Conservation (phyloP, 495 filamentous ascomycete genomes). For the Peziza echinospora region DNA sequence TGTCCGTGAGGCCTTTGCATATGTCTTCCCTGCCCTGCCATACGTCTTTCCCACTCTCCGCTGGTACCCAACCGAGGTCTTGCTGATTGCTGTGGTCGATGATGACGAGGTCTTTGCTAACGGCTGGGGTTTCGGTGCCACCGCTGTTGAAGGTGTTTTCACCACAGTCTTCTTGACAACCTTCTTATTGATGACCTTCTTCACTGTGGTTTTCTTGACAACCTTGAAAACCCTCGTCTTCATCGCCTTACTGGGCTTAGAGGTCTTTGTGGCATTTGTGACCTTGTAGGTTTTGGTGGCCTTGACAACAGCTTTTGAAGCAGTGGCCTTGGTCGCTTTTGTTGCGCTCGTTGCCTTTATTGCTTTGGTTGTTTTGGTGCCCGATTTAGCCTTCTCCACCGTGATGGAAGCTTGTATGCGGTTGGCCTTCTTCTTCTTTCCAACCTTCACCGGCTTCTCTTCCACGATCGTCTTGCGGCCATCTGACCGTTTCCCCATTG, state of each 20-base stretch:
- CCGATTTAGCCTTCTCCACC: not conserved
- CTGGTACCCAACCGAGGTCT: not conserved
- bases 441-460: constrained; percentile 33
- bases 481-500: constrained; percentile 31
- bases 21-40: too few species aligned
- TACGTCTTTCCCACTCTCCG: not conserved
- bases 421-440: constrained; percentile 28
- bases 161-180: constrained; percentile 1
- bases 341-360: constrained; percentile 25
- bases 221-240: constrained; percentile 5
- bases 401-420: constrained; percentile 22
- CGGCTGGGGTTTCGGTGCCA: not conserved
- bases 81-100: not conserved
- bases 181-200: constrained; percentile 9
- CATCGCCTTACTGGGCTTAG: constrained; percentile 18
- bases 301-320: not conserved
- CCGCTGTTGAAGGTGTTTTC: not conserved
- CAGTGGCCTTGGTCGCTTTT: constrained; percentile 1
- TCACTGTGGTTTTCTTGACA: constrained; percentile 7
- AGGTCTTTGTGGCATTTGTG: constrained; percentile 14
- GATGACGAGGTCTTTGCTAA: too few species aligned
- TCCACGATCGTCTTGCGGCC: not conserved
- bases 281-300: constrained; percentile 3
- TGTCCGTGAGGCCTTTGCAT: not conserved
- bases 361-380: constrained; percentile 12